Conservation (phyloP, 352 stramenopile species). For the Nannochloropsis limnetica region DNA sequence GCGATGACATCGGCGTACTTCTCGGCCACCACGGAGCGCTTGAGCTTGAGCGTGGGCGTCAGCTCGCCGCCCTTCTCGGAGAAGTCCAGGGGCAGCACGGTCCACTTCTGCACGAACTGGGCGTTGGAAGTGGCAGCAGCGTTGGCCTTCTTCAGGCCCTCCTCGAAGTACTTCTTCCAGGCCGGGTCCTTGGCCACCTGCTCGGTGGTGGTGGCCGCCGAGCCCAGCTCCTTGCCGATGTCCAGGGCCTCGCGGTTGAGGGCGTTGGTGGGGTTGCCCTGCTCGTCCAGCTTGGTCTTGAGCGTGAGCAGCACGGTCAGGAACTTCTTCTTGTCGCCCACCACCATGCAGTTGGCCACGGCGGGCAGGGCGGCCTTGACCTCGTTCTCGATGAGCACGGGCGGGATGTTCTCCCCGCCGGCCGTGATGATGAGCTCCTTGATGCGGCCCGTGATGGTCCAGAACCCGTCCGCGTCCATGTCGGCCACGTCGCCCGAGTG, state of each 20-base stretch:
- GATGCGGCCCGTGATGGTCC: conserved; percentile 85
- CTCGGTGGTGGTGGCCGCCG: conserved; percentile 62
- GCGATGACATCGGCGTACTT: conserved; percentile 80
- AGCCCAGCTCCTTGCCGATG: conserved; percentile 57
- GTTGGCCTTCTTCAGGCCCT: conserved; percentile 42
- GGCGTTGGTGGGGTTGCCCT: conserved; percentile 56
- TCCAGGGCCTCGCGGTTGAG: conserved; percentile 66
- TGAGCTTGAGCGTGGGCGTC: conserved; percentile 91
- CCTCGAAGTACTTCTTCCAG: conserved; percentile 47
- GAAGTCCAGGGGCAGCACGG: conserved; percentile 48
- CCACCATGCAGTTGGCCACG: conserved; percentile 78
- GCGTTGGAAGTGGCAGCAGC: conserved; percentile 47
- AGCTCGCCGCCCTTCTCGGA: conserved; percentile 67
- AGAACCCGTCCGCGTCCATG: conserved; percentile 63
- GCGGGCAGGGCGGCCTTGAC: conserved; percentile 73
- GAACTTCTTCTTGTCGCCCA: conserved; percentile 85
- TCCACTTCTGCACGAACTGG: conserved; percentile 50
- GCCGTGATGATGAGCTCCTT: conserved; percentile 88
- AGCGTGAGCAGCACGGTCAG: conserved; percentile 74
- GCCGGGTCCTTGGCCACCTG: conserved; percentile 12
- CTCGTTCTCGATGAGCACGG: conserved; percentile 61
- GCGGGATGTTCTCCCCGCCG: conserved; percentile 86
- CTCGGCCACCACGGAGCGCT: conserved; percentile 77
- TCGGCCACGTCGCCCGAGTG: conserved; percentile 80
- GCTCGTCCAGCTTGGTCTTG: conserved; percentile 59